A percentile compares a stretch with the other conserved stretches of the same genome.
These are phyloP conservation scores for Thermoascus crustaceus DNA, from an alignment of 2,329 filamentous ascomycete genomes.

Conservation along the genomic window DNA sequence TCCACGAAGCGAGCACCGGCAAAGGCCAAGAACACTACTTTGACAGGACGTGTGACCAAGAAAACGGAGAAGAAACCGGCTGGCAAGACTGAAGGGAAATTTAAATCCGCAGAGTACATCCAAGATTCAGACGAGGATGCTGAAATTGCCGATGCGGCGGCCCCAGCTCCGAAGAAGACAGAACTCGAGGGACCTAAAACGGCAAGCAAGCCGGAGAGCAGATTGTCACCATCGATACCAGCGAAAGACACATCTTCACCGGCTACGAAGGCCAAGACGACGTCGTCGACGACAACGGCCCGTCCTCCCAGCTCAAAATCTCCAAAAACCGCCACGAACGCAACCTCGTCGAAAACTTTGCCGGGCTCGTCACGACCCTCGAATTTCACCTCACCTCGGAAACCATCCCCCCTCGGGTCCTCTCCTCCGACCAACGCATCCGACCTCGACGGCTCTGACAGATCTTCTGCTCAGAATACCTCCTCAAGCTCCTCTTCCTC, in stretches of 20 bases:
- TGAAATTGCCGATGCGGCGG: slow-evolving; percentile 29
- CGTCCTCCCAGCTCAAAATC: slow-evolving; percentile 18
- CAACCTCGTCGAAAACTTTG: slow-evolving; percentile 27
- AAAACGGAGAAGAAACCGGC: slow-evolving; percentile 36
- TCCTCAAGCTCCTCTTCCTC: slow-evolving; percentile 41
- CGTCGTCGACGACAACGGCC: slow-evolving; percentile 15
- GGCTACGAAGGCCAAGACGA: slow-evolving; percentile 19
- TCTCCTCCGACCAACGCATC: slow-evolving; percentile 55
- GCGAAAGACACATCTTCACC: slow-evolving; percentile 10
- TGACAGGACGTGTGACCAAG: slow-evolving; percentile 36
- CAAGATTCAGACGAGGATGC: slow-evolving; percentile 45
- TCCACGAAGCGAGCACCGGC: slow-evolving; percentile 37
- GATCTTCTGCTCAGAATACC: slow-evolving; percentile 34
- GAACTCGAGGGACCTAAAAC: slow-evolving; percentile 7
- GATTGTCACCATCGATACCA: slow-evolving; percentile 12
- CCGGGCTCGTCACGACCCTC: slow-evolving; percentile 30
- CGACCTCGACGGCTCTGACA: slow-evolving; percentile 42
- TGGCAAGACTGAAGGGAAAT: slow-evolving; percentile 35
- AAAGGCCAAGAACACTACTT: slow-evolving; percentile 41
- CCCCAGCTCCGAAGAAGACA: slow-evolving; percentile 1
- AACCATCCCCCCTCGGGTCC: slow-evolving; percentile 54
- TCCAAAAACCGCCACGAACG: slow-evolving; percentile 19
- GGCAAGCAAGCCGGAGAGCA: slow-evolving; percentile 3
- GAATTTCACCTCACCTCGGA: slow-evolving; percentile 47
- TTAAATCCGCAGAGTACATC: slow-evolving; percentile 48